Base-by-base conservation (phyloP, 306 rosid species). In the barrel medic (Medicago truncatula) region DNA sequence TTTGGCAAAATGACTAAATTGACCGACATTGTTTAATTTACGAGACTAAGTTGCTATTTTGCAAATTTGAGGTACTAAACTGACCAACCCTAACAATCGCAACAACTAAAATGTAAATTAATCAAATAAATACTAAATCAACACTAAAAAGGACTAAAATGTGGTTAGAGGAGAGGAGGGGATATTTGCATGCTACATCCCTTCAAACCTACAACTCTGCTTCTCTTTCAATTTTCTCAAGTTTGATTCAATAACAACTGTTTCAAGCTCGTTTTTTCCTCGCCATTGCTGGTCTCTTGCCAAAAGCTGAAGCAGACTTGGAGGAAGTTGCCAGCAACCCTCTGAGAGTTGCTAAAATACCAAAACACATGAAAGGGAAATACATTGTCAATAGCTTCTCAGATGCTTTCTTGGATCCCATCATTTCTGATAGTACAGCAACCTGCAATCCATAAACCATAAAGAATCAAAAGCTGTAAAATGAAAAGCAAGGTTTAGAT, bases 251-350 rank as follows among this genome's bases (percentile, higher is more conserved):
- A 65, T 20, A 68, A 41, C 60, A 34, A 59, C 14, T 5, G 8
- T 62, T 78, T 88, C 84, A 92, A 76, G 85, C 88, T 59, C 85
- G 53, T 76, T 90, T 90, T 77, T 88, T 92, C 86, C 86, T 74
- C 8, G 81, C 81, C 65, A 81, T 0, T 20, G 76, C 78, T 56
- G 83, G 67, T 75, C 85, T 73, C 53, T 76, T 80, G 70, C 88
- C 82, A 10, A 41, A 64, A 57, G 70, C 11, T 2, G 87, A 77
- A 20, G 79, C 2, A 6, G 77, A n/a, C 56, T 76, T 81, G 75
- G 78, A 64, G 6, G 92, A 87, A 60, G 76, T 71, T 31, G 85
- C 50, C 38, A 87, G 59, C 74, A 92, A 76, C 20, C 97, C 97
- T 1, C 96, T 84, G 36, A 88, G 81, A 43, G 36, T 63, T 43